Base-by-base conservation (phyloP, 2,329 filamentous ascomycete species). In the Claviceps purpurea region DNA sequence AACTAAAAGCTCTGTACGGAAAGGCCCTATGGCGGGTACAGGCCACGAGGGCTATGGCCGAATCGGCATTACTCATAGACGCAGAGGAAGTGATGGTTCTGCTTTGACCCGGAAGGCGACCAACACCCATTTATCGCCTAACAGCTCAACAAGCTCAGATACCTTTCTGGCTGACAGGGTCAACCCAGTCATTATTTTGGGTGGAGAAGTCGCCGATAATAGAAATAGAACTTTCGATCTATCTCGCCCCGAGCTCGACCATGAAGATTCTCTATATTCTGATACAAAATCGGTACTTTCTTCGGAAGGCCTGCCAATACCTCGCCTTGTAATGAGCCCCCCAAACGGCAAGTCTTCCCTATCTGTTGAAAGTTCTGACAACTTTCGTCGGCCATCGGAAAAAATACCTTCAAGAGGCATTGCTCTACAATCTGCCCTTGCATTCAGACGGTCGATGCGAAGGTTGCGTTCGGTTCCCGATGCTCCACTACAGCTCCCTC, bases 1-100 rank as follows among this genome's bases (percentile, higher is more conserved):
- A 26, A 60, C 60, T 47, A 64, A 60, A 46, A 46, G 48, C 2
- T 24, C 71, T 24, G 78, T 85, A 22, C 46, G 52, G 30, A 91
- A 89, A 66, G 90, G 91, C 0, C 91, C 91, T 22, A 81, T 78
- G 16, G 91, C 91, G 42, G 91, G 91, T n/a, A 97, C 91, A 40
- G 91, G 91, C 0, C 89, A 97, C 61, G 91, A 97, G 69, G 85
- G 85, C 1, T 90, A 91, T 60, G 85, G 85, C 0, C 78, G 77
- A 52, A 73, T 87, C 52, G 81, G 82, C 2, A 70, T 75, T 5
- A 60, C 72, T 34, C 78, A 82, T 53, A 77, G 84, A 34, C 78
- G 84, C 51, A 88, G 82, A 60, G 79, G 76, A 54, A 83, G 79
- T 60, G 70, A 73, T 22, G 70, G 73, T 20, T 69, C 74, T 7